phyloP scores from a whole-genome alignment of 179 eudicot genomes.

The Heliamphora ciliata region DNA sequence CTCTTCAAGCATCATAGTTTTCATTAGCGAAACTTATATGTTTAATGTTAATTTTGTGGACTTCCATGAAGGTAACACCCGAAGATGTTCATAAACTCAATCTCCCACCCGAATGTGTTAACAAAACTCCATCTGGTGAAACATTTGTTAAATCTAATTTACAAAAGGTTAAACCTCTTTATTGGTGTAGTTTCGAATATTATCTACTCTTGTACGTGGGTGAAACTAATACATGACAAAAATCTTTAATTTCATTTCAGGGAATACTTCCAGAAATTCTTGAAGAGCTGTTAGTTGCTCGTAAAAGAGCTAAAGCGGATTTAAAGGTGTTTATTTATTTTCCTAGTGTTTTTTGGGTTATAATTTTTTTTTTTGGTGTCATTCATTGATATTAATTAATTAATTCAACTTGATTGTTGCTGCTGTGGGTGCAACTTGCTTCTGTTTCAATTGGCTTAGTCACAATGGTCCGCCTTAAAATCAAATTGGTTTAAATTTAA shows the following conservation, averaged over 20 bases:
- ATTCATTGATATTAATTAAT: conserved; percentile 13
- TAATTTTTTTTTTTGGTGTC: neutral
- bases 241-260: conserved; percentile 31
- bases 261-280: conserved; percentile 99
- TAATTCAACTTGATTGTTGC: neutral
- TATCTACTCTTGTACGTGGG: neutral
- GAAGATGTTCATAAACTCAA: conserved; percentile 76
- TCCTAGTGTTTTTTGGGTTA: neutral
- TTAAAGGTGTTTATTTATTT: conserved; percentile 51
- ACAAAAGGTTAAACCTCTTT: conserved; percentile 56
- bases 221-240: neutral
- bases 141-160: conserved; percentile 83
- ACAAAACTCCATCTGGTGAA: conserved; percentile 96
- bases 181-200: conserved; percentile 1
- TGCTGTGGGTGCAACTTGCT: neutral
- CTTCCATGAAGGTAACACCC: conserved; percentile 61
- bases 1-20: neutral
- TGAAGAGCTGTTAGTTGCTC: conserved; percentile 94
- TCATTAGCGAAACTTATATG: neutral
- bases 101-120: conserved; percentile 74
- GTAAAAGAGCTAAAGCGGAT: conserved; percentile 99
- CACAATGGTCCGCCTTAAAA: neutral
- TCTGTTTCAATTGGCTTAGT: neutral
- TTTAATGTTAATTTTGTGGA: neutral
- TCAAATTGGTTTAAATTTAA: neutral